Conservation (phyloP, 2,329 filamentous ascomycete genomes). For the Fusarium multiceps region DNA sequence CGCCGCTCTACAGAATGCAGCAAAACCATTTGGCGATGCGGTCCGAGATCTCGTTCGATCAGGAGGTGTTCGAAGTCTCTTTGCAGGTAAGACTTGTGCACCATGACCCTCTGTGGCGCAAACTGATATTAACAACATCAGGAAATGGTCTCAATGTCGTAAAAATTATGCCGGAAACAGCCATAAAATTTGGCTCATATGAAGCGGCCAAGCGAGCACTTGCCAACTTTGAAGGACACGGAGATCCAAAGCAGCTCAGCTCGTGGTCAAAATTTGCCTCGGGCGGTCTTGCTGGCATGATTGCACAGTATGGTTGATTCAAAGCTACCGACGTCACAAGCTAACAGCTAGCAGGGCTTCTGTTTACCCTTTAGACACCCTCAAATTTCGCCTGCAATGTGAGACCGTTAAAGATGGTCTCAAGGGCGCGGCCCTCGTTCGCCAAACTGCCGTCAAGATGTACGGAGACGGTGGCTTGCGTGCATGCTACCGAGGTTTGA, state of each 20-base stretch:
- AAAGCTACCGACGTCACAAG: not conserved
- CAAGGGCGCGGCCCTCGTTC: slow-evolving; percentile 83
- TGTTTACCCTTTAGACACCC: slow-evolving; percentile 92
- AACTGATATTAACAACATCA: slow-evolving; percentile 52
- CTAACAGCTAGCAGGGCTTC: slow-evolving; percentile 69
- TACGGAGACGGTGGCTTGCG: slow-evolving; percentile 78
- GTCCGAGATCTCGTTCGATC: slow-evolving; percentile 83
- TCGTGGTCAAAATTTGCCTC: slow-evolving; percentile 90
- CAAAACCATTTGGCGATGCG: slow-evolving; percentile 77
- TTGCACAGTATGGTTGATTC: slow-evolving; percentile 78
- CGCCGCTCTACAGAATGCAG: slow-evolving; percentile 72
- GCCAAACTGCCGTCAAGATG: slow-evolving; percentile 88
- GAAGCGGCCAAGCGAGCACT: slow-evolving; percentile 92
- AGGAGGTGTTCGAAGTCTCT: slow-evolving; percentile 88
- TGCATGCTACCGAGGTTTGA: slow-evolving; percentile 89
- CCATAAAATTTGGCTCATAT: slow-evolving; percentile 97
- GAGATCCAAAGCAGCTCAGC: slow-evolving; percentile 81
- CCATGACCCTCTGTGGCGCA: not conserved
- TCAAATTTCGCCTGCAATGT: slow-evolving; percentile 89
- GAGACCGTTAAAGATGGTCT: slow-evolving; percentile 89
- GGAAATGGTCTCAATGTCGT: slow-evolving; percentile 96
- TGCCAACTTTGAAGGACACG: slow-evolving; percentile 87
- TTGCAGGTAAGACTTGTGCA: slow-evolving; percentile 76
- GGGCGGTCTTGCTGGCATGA: slow-evolving; percentile 91
- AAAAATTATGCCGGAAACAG: slow-evolving; percentile 98